Conservation (phyloP, 306 rosid genomes). For the Vigna mungo region DNA sequence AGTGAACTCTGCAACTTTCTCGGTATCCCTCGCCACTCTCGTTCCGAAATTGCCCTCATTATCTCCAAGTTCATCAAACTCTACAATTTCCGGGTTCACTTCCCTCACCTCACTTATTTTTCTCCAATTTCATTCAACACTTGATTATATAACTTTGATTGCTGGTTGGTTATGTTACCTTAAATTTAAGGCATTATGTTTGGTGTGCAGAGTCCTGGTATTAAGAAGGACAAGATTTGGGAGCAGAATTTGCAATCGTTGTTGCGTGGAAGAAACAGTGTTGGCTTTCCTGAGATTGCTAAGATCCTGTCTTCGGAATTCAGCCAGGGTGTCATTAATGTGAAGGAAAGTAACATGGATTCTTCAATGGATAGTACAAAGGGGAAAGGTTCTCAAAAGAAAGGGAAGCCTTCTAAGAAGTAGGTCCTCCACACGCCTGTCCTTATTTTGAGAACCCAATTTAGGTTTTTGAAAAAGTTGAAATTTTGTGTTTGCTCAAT, state of each 20-base stretch:
- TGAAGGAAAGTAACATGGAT: constrained; percentile 47
- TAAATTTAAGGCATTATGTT: constrained; percentile 12
- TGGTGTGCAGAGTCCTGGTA: constrained; percentile 68
- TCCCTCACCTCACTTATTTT: not conserved
- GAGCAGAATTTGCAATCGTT: constrained; percentile 65
- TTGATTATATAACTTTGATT: not conserved
- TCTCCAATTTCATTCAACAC: not conserved
- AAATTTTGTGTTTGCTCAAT: constrained; percentile 1
- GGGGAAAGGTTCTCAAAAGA: constrained; percentile 52
- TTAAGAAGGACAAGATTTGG: constrained; percentile 65
- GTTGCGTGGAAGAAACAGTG: constrained; percentile 58
- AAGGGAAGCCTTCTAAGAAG: constrained; percentile 54
- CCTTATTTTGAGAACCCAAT: not conserved
- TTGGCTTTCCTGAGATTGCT: constrained; percentile 64
- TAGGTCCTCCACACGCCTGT: constrained; percentile 29
- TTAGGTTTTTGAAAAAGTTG: constrained; percentile 19
- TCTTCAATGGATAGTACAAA: constrained; percentile 42
- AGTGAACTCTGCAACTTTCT: constrained; percentile 65
- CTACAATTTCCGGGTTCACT: constrained; percentile 53
- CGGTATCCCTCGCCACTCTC: constrained; percentile 57
- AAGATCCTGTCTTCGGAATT: constrained; percentile 66
- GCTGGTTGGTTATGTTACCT: not conserved
- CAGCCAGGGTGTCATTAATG: constrained; percentile 49
- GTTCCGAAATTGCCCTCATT: constrained; percentile 53
- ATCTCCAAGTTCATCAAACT: constrained; percentile 69